Percentiles rank a stretch among this genome's conserved stretches.
Evolutionary conservation across 495 filamentous ascomycete species (phyloP).

Genomic region (Penicillium flavigenum): DNA sequence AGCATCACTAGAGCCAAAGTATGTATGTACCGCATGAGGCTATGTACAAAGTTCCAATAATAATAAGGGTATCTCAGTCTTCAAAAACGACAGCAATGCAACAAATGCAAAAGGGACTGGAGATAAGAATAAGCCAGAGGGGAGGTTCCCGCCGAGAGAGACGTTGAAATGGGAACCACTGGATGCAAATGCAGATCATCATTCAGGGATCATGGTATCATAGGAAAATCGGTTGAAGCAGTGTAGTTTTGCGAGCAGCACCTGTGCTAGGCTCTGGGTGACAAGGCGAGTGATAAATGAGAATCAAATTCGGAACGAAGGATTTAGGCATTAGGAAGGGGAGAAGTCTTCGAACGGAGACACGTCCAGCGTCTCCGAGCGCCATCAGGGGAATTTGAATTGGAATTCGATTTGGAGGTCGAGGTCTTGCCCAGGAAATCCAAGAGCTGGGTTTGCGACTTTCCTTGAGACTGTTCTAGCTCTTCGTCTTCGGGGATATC

Average conservation of each 20-base stretch:
- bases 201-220: slow-evolving; percentile 15
- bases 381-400: neutral
- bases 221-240: slow-evolving; percentile 3
- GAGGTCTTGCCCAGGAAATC: slow-evolving; percentile 10
- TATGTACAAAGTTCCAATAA: slow-evolving; percentile 4
- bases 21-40: neutral
- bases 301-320: neutral
- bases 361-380: slow-evolving; percentile 21
- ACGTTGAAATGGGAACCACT: neutral
- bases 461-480: neutral
- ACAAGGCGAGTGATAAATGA: neutral
- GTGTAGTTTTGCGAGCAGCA: slow-evolving; percentile 1
- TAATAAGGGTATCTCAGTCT: slow-evolving; percentile 12
- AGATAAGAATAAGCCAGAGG: slow-evolving; percentile 3
- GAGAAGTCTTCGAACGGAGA: slow-evolving; percentile 22
- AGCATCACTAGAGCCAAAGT: neutral
- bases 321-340: slow-evolving; percentile 1
- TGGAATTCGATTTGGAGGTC: neutral
- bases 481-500: slow-evolving; percentile 41
- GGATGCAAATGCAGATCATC: slow-evolving; percentile 15
- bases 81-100: neutral
- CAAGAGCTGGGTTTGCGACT: slow-evolving; percentile 10
- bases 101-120: slow-evolving; percentile 4
- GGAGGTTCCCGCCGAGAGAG: neutral
- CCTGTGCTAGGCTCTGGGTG: slow-evolving; percentile 7